Evolutionary conservation across 371 early-diverging fungal species (phyloP).

Genomic region (Mucor saturninus): DNA sequence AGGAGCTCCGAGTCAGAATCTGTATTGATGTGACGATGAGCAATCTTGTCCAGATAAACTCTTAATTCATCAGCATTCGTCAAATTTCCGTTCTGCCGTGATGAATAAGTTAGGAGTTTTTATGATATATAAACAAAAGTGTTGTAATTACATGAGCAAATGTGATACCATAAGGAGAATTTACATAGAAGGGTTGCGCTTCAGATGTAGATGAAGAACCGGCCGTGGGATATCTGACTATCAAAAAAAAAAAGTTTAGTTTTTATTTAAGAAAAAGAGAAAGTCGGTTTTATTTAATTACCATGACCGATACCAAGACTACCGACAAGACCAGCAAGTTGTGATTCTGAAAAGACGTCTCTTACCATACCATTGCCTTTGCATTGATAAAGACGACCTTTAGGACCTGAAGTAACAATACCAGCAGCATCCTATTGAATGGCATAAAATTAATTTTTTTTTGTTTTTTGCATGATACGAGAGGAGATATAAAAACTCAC

Average conservation of each 20-base stretch:
- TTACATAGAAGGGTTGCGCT: slow-evolving; percentile 99
- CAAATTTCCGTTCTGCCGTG: slow-evolving; percentile 90
- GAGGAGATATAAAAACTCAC: slow-evolving; percentile 50
- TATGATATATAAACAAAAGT: not conserved
- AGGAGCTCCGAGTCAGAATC: slow-evolving; percentile 97
- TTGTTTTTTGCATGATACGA: not conserved
- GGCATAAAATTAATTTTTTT: slow-evolving; percentile 9
- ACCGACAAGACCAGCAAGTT: slow-evolving; percentile 80
- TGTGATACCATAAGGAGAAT: slow-evolving; percentile 96
- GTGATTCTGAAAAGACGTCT: slow-evolving; percentile 87
- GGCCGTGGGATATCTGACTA: slow-evolving; percentile 97
- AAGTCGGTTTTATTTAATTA: slow-evolving; percentile 33
- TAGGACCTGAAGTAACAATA: slow-evolving; percentile 94
- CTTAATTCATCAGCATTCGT: slow-evolving; percentile 90
- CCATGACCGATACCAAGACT: slow-evolving; percentile 96
- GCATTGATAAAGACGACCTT: slow-evolving; percentile 96
- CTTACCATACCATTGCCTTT: slow-evolving; percentile 98
- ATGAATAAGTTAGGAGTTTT: not conserved
- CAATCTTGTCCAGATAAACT: slow-evolving; percentile 85
- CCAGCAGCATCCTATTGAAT: slow-evolving; percentile 93
- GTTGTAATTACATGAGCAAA: slow-evolving; percentile 83
- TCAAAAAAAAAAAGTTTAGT: not conserved
- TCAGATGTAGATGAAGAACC: slow-evolving; percentile 93
- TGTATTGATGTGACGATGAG: slow-evolving; percentile 98
- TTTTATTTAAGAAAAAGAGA: too few species aligned